These are phyloP conservation scores for Thalassia testudinum DNA, from an alignment of 116 monocot genomes.

Conservation along the genomic window DNA sequence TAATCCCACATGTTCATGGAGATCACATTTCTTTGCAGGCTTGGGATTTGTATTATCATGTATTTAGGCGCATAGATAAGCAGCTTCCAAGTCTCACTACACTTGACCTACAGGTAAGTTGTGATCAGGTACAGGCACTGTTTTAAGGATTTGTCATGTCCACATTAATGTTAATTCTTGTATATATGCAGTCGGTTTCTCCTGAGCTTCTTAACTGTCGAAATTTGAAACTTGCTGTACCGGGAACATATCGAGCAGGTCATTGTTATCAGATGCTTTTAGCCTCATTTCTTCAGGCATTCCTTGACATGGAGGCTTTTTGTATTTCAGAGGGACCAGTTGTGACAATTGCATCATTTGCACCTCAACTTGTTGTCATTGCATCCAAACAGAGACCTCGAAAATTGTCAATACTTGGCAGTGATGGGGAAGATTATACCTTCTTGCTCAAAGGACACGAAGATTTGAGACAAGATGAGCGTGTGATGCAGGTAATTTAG, in stretches of 20 bases:
- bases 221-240: constrained; percentile 95
- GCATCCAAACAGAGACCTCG: constrained; percentile 94
- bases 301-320: neutral
- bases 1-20: neutral
- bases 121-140: neutral
- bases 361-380: constrained; percentile 84
- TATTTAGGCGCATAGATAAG: constrained; percentile 95
- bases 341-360: constrained; percentile 86
- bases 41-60: constrained; percentile 99
- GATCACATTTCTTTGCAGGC: constrained; percentile 28
- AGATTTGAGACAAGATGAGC: constrained; percentile 94
- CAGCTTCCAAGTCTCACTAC: constrained; percentile 94
- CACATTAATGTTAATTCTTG: neutral
- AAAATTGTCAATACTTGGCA: constrained; percentile 87
- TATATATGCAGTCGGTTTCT: constrained; percentile 64
- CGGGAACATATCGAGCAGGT: constrained; percentile 97
- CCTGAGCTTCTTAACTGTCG: constrained; percentile 79
- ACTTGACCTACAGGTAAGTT: constrained; percentile 62
- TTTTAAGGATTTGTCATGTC: neutral
- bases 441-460: constrained; percentile 99
- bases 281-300: neutral
- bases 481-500: constrained; percentile 83
- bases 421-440: constrained; percentile 88
- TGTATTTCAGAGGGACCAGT: constrained; percentile 53
- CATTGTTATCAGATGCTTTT: constrained; percentile 1